phyloP scores from a whole-genome alignment of 148 eudicot genomes.

The Cornus kousa region DNA sequence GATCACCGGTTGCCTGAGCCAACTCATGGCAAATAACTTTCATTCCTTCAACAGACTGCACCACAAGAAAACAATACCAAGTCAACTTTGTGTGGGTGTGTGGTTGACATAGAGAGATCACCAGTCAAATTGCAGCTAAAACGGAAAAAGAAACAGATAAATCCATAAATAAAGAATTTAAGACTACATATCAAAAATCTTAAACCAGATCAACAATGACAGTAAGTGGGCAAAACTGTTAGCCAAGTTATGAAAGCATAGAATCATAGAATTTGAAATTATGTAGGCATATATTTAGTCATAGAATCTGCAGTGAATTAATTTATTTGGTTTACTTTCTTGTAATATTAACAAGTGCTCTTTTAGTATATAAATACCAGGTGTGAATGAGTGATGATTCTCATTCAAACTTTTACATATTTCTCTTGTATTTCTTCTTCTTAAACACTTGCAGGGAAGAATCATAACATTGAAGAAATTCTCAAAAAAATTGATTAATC shows the following conservation, averaged over 20 bases:
- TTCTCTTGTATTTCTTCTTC: too few relatives aligned
- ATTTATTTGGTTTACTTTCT: too few relatives aligned
- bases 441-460: background rate
- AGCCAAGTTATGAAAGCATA: too few relatives aligned
- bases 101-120: background rate
- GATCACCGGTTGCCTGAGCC: conserved; percentile 70
- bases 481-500: background rate
- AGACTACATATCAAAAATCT: background rate
- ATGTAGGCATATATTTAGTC: too few relatives aligned
- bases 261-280: too few relatives aligned
- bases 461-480: background rate
- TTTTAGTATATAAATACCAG: too few relatives aligned
- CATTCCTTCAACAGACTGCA: conserved; percentile 99
- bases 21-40: conserved; percentile 92
- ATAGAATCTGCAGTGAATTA: too few relatives aligned
- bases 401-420: too few relatives aligned
- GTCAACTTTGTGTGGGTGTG: too few relatives aligned
- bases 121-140: background rate
- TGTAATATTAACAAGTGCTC: too few relatives aligned
- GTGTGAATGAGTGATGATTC: too few relatives aligned
- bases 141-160: background rate
- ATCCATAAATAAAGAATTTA: background rate
- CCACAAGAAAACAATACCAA: background rate
- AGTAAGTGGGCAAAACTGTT: background rate
- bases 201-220: background rate